phyloP scores from a whole-genome alignment of 108 stramenopile species.

The Phaeodactylum tricornutum region DNA sequence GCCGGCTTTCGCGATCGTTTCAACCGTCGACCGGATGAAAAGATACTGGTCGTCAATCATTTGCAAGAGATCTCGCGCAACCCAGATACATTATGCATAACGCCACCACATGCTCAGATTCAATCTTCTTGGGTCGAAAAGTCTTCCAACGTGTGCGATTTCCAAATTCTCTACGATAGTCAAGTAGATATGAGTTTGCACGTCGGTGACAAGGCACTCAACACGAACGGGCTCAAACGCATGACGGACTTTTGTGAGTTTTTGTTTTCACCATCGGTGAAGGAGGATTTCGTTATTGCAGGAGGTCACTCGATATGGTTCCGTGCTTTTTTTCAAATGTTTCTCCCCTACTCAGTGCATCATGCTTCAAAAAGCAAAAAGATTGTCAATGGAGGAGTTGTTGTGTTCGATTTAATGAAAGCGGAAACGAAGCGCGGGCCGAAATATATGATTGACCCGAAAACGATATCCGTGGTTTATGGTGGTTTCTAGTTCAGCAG shows the following conservation, averaged over 20 bases:
- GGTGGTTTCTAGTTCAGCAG: too few species aligned
- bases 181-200: slow-evolving; percentile 68
- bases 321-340: slow-evolving; percentile 76
- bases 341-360: slow-evolving; percentile 47
- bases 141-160: slow-evolving; percentile 27
- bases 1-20: slow-evolving; percentile 68
- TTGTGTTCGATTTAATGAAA: slow-evolving; percentile 65
- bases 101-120: slow-evolving; percentile 54
- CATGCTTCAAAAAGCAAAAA: slow-evolving; percentile 79
- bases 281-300: slow-evolving; percentile 55
- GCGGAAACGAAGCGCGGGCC: slow-evolving; percentile 33
- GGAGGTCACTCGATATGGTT: slow-evolving; percentile 91
- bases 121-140: slow-evolving; percentile 77
- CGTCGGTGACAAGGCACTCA: slow-evolving; percentile 75
- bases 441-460: slow-evolving; percentile 75
- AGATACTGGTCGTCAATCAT: slow-evolving; percentile 58
- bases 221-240: slow-evolving; percentile 67
- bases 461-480: slow-evolving; percentile 58
- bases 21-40: slow-evolving; percentile 33
- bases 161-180: slow-evolving; percentile 32
- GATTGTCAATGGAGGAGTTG: slow-evolving; percentile 83
- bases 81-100: slow-evolving; percentile 83
- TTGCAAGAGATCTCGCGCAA: slow-evolving; percentile 88
- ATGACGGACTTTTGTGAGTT: slow-evolving; percentile 72
- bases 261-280: slow-evolving; percentile 52